Conservation (phyloP, 106 monocot species). For the Dendrobium catenatum region DNA sequence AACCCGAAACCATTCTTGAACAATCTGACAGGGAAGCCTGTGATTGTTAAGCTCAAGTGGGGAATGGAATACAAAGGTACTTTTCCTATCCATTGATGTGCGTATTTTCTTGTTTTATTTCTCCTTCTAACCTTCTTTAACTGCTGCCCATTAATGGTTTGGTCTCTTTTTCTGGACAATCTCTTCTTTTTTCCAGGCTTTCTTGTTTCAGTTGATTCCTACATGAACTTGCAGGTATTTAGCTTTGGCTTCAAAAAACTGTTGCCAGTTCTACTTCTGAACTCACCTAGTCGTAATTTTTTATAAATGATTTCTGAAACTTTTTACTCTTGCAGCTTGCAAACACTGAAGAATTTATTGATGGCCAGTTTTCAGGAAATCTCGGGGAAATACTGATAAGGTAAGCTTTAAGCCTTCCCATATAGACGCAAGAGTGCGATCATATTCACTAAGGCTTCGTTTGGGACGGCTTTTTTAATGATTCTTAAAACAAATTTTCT, state of each 20-base stretch:
- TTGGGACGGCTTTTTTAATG: too few species aligned
- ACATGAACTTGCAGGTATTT: constrained; percentile 93
- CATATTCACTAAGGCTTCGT: too few species aligned
- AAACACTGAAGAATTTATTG: constrained; percentile 88
- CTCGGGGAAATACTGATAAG: constrained; percentile 90
- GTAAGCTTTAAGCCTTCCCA: constrained; percentile 19
- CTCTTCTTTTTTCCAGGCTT: constrained; percentile 39
- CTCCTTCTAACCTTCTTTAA: neutral
- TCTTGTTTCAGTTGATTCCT: constrained; percentile 94
- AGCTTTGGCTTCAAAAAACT: constrained; percentile 1
- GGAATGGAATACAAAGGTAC: constrained; percentile 99
- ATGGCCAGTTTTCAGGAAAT: constrained; percentile 90
- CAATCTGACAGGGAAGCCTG: constrained; percentile 91
- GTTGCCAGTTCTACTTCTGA: neutral
- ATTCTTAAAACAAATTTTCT: too few species aligned
- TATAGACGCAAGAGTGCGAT: too few species aligned
- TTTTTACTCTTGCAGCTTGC: constrained; percentile 47
- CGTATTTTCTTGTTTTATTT: neutral
- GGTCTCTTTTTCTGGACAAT: neutral
- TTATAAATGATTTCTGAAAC: neutral
- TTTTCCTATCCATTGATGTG: neutral
- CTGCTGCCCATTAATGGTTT: neutral
- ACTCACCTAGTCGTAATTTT: neutral
- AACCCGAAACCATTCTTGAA: constrained; percentile 95
- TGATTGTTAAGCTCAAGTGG: constrained; percentile 95